Evolutionary conservation across 2,329 filamentous ascomycete species (phyloP).

Genomic region (Diaporthe aspalathi): DNA sequence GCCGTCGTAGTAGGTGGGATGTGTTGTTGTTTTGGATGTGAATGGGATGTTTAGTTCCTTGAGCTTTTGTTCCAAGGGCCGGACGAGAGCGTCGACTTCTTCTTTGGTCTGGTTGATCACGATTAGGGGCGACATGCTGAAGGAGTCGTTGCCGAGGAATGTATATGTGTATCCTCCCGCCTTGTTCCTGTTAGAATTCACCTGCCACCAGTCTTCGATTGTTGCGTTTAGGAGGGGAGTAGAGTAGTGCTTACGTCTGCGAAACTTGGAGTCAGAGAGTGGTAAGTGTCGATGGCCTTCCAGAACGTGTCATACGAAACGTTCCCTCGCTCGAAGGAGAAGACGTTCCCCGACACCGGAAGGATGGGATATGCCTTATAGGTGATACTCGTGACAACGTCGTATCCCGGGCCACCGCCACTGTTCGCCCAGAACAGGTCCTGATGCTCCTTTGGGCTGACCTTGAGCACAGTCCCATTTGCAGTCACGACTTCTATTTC

Average conservation of each 20-base stretch:
- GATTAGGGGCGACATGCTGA: background rate
- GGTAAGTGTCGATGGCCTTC: background rate
- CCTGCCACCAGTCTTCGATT: background rate
- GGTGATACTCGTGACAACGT: conserved; percentile 2
- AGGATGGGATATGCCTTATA: background rate
- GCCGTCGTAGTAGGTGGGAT: background rate
- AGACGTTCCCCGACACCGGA: background rate
- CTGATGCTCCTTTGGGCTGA: background rate
- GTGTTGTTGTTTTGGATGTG: background rate
- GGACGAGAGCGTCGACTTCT: background rate
- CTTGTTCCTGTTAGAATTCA: too few species aligned
- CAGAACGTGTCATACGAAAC: background rate
- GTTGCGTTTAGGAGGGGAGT: background rate
- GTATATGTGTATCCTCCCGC: background rate
- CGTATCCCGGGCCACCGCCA: background rate
- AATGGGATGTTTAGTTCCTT: background rate
- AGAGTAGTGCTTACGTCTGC: background rate
- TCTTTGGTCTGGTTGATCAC: background rate
- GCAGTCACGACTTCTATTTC: conserved; percentile 57
- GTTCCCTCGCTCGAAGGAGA: background rate
- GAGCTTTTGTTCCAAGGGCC: background rate
- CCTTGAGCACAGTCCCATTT: background rate
- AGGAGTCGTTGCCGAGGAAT: background rate
- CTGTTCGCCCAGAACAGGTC: conserved; percentile 7
- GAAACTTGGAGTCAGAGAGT: background rate